phyloP scores from a whole-genome alignment of 495 filamentous ascomycete species.

The Penicillium chermesinum region DNA sequence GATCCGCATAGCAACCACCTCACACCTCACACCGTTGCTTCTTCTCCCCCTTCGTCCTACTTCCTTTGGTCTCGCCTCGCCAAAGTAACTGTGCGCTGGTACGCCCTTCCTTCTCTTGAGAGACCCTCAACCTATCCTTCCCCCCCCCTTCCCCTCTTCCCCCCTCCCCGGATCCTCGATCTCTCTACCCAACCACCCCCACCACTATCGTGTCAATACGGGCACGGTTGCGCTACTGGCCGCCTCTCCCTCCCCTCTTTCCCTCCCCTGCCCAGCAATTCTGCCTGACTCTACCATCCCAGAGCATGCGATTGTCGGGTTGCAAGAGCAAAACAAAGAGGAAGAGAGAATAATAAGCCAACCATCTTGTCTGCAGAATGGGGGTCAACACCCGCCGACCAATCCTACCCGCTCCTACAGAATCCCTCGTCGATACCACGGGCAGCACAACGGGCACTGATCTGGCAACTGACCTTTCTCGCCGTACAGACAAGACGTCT shows the following conservation, averaged over 20 bases:
- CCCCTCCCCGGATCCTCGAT: constrained; percentile 9
- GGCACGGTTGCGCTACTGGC: constrained; percentile 14
- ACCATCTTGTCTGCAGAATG: constrained; percentile 48
- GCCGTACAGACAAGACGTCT: constrained; percentile 71
- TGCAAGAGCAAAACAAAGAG: constrained; percentile 10
- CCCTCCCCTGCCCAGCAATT: constrained; percentile 9
- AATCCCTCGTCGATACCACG: constrained; percentile 61
- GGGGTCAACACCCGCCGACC: constrained; percentile 65
- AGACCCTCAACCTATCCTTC: constrained; percentile 3
- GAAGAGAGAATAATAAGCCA: background rate
- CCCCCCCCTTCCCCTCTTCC: constrained; percentile 5
- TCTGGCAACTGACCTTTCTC: constrained; percentile 71
- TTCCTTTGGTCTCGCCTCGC: constrained; percentile 13
- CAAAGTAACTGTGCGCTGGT: constrained; percentile 25
- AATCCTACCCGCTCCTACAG: constrained; percentile 72
- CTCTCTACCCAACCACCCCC: constrained; percentile 10
- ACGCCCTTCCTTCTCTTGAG: constrained; percentile 19
- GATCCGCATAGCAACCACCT: constrained; percentile 15
- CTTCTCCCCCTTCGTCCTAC: constrained; percentile 7
- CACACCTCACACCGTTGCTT: constrained; percentile 14
- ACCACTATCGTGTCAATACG: constrained; percentile 14
- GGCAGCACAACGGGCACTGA: constrained; percentile 62
- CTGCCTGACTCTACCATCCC: constrained; percentile 17
- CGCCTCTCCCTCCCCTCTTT: constrained; percentile 1
- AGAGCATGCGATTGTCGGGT: constrained; percentile 35